phyloP scores from a whole-genome alignment of 192 early-diverging fungal genomes.

The Backusella psychrophila region DNA sequence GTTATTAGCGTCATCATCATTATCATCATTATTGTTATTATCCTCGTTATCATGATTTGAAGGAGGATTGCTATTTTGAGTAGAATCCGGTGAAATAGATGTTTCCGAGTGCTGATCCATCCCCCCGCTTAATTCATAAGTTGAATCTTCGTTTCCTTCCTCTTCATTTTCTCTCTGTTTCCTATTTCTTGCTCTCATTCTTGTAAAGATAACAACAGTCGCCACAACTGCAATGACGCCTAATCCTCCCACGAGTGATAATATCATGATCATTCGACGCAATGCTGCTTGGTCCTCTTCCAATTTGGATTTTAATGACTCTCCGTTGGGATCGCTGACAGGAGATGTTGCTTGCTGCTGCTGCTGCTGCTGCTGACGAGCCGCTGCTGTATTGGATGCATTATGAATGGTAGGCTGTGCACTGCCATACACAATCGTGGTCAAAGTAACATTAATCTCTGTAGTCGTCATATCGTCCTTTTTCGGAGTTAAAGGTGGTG shows the following conservation, averaged over 20 bases:
- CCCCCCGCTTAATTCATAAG: background rate
- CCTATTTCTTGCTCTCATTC: slow-evolving; percentile 2
- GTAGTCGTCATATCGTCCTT: background rate
- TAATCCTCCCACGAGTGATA: slow-evolving; percentile 19
- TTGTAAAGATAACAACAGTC: slow-evolving; percentile 14
- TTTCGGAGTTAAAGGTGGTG: background rate
- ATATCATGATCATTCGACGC: slow-evolving; percentile 20
- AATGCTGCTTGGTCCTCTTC: slow-evolving; percentile 23
- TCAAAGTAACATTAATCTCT: background rate
- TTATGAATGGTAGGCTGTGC: background rate
- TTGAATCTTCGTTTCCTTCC: background rate
- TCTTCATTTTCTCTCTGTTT: background rate
- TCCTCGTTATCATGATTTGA: background rate
- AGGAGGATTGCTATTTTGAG: background rate
- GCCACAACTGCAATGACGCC: slow-evolving; percentile 12
- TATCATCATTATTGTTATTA: background rate
- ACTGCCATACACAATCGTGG: background rate
- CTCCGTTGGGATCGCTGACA: background rate
- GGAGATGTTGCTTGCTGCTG: background rate
- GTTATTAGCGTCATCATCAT: background rate
- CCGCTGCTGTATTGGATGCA: background rate
- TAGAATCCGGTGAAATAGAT: background rate
- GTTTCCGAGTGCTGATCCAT: background rate
- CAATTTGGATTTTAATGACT: slow-evolving; percentile 13
- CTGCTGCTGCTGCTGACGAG: background rate